These are phyloP conservation scores for Sphenostylis stenocarpa DNA, from an alignment of 306 rosid genomes.

Conservation along the genomic window DNA sequence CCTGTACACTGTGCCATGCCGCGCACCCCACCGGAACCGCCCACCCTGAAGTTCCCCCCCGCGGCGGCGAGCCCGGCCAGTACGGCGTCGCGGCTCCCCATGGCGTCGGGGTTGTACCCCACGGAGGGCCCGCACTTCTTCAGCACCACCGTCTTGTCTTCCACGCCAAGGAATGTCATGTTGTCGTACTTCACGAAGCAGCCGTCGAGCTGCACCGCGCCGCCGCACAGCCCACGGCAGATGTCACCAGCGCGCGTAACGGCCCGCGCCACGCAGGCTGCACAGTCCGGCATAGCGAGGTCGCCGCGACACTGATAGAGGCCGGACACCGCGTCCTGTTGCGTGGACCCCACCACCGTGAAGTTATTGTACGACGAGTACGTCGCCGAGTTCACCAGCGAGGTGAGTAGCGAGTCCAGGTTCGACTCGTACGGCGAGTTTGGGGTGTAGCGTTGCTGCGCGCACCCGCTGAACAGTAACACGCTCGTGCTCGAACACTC, in stretches of 20 bases:
- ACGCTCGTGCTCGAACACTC: conserved; percentile 41
- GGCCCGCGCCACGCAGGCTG: conserved; percentile 70
- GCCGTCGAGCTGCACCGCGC: conserved; percentile 74
- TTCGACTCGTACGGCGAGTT: conserved; percentile 68
- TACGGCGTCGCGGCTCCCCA: conserved; percentile 58
- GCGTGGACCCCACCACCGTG: conserved; percentile 62
- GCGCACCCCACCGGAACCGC: conserved; percentile 57
- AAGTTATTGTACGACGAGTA: conserved; percentile 77
- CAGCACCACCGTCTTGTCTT: conserved; percentile 70
- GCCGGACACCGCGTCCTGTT: conserved; percentile 63
- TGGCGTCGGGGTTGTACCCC: conserved; percentile 56
- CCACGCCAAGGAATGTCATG: conserved; percentile 64
- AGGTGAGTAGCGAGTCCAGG: conserved; percentile 72
- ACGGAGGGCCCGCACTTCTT: conserved; percentile 85
- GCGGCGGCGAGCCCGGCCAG: conserved; percentile 50
- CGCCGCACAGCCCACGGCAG: conserved; percentile 63
- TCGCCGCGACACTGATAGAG: conserved; percentile 96
- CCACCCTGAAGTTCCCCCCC: conserved; percentile 59
- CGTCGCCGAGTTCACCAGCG: conserved; percentile 89
- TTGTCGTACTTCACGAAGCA: conserved; percentile 88
- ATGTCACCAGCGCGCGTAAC: conserved; percentile 52
- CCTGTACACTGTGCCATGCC: conserved; percentile 82
- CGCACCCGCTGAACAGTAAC: conserved; percentile 76
- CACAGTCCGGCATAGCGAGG: conserved; percentile 88
- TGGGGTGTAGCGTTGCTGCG: conserved; percentile 59